Conservation (phyloP, 495 filamentous ascomycete species). For the Aspergillus steynii region DNA sequence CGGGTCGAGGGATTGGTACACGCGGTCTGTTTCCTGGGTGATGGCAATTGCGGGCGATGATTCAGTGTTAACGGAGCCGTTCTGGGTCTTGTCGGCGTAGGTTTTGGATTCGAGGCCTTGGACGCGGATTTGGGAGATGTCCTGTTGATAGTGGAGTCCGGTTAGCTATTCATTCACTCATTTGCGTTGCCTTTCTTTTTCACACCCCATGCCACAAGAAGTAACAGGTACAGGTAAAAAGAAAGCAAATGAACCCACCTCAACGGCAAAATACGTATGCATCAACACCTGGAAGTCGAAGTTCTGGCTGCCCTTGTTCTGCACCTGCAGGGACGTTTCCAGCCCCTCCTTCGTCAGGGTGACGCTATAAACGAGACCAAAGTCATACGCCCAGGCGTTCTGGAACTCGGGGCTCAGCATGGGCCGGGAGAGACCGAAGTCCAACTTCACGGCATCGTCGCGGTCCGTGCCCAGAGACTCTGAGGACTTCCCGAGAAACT, state of each 20-base stretch:
- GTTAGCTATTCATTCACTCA: background rate
- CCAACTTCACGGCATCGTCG: slow-evolving; percentile 75
- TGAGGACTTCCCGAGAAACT: slow-evolving; percentile 64
- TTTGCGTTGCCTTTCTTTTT: background rate
- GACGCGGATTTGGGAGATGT: slow-evolving; percentile 69
- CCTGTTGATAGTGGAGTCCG: slow-evolving; percentile 43
- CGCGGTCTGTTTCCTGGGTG: slow-evolving; percentile 77
- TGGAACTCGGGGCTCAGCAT: slow-evolving; percentile 65
- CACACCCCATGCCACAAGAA: background rate
- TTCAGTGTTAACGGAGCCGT: slow-evolving; percentile 58
- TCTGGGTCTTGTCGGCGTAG: slow-evolving; percentile 81
- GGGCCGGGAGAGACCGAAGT: slow-evolving; percentile 82
- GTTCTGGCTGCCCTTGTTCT: slow-evolving; percentile 71
- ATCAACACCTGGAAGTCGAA: slow-evolving; percentile 91
- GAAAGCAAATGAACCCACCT: slow-evolving; percentile 52
- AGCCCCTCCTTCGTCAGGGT: slow-evolving; percentile 73
- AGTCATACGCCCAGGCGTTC: slow-evolving; percentile 76
- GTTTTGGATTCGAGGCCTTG: slow-evolving; percentile 68
- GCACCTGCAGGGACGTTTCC: slow-evolving; percentile 80
- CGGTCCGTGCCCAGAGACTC: slow-evolving; percentile 55
- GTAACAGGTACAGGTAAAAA: too few relatives aligned
- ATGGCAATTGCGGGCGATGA: slow-evolving; percentile 55
- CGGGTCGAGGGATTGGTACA: slow-evolving; percentile 68
- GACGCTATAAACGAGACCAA: slow-evolving; percentile 90
- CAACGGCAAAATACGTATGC: slow-evolving; percentile 84